Evolutionary conservation across 805 yeast genomes (phyloP), one percentile per base, ranked within the genome.

Genomic region (Wickerhamomyces tratensis): DNA sequence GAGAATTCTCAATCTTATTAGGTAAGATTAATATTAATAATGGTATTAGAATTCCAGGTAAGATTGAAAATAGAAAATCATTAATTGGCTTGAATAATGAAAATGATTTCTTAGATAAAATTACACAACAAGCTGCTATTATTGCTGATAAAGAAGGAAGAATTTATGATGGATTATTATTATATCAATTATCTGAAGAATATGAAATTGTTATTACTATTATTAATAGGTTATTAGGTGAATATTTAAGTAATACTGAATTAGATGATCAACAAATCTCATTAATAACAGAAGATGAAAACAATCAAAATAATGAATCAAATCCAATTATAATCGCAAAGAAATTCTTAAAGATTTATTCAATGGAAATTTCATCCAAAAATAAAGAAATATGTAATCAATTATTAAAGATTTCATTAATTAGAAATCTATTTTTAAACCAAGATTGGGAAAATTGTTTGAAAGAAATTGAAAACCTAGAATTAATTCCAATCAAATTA

Each of bases 61-160:
- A 83, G 38, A 76, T 93, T 50, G 96, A 87, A 64, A 76, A 73
- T 49, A 81, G 94, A 54, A 76, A 85, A 62, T 62, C 70, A 10
- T 65, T 91, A 42, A 67, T 91, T 40, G 68, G 71, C 29, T 67
- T 89, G 46, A 63, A 65, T 27, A 8, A 8, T 6, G 74, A 80
- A 46, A 69, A 71, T 20, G 76, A 74, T 44, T 91, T 76, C 55
- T 67, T 85, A 49, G 72, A 70, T 47, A 74, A 75, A 45, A 87
- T 91, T 36, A 81, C 93, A 5, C 94, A 84, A 57, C 79, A 77
- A 46, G 88, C 95, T 29, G 97, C 97, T 4, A 71, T 71, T 37
- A 78, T 77, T 50, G 95, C 96, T 13, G 93, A 86, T 53, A 93
- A 86, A 51, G 98, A 89, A 54, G 97, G 97, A 7, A 74, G 95